Conservation (phyloP, 2,329 filamentous ascomycete genomes). For the Aphanocladium album region DNA sequence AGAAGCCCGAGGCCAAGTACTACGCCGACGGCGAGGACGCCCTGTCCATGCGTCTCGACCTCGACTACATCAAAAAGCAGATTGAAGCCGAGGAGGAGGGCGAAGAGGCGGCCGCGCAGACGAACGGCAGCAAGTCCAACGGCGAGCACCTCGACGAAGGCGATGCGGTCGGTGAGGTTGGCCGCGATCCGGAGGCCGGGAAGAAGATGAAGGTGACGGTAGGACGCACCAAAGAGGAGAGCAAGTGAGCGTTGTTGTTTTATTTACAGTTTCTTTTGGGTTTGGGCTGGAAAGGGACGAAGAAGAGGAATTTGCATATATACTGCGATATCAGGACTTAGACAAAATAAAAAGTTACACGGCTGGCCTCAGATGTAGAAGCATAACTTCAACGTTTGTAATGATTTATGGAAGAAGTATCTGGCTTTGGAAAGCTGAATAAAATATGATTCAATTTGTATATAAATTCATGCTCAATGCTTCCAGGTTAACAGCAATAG, state of each 20-base stretch:
- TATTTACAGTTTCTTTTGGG: background rate
- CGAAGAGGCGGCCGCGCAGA: slow-evolving; percentile 28
- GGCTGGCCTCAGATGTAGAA: background rate
- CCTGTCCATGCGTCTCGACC: slow-evolving; percentile 86
- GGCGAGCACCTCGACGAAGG: slow-evolving; percentile 55
- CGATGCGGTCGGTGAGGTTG: slow-evolving; percentile 63
- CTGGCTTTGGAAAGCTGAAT: no score
- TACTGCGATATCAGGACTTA: background rate
- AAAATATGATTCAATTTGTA: no score
- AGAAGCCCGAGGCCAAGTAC: slow-evolving; percentile 83
- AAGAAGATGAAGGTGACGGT: slow-evolving; percentile 78
- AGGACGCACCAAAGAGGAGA: slow-evolving; percentile 66
- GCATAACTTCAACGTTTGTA: slow-evolving; percentile 12
- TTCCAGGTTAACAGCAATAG: no score
- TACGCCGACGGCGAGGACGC: slow-evolving; percentile 98
- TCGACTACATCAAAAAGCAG: slow-evolving; percentile 54
- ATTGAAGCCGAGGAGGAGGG: slow-evolving; percentile 39
- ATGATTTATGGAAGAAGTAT: background rate
- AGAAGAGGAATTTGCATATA: background rate
- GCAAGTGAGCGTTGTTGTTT: slow-evolving; percentile 18
- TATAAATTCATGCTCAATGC: no score
- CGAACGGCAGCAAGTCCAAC: slow-evolving; percentile 34
- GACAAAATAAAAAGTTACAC: slow-evolving; percentile 3
- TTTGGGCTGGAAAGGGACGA: background rate
- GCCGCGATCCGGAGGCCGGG: slow-evolving; percentile 39